Conservation (phyloP, 1,284 basidiomycete species). For the Irpex sp. region DNA sequence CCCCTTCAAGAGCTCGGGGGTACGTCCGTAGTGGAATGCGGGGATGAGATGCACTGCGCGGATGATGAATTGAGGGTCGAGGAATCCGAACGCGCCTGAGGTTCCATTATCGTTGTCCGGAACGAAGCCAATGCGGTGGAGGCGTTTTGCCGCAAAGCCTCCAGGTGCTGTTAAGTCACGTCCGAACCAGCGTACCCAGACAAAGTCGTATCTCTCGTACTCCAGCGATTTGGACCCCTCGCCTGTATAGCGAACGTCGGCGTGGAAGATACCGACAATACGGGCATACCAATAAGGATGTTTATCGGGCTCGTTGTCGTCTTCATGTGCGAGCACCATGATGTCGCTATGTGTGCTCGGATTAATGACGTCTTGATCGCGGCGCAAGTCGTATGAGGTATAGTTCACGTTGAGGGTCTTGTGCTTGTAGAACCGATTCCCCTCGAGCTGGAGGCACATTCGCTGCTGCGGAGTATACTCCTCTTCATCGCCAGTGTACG, state of each 20-base stretch:
- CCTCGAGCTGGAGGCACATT: constrained; percentile 14
- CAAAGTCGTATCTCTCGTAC: constrained; percentile 18
- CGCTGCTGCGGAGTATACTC: constrained; percentile 1
- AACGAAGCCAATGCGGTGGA: constrained; percentile 13
- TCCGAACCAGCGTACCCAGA: constrained; percentile 26
- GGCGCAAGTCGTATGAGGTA: constrained; percentile 30
- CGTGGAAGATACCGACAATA: constrained; percentile 30
- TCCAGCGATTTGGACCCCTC: constrained; percentile 6
- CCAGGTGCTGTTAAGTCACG: constrained; percentile 3
- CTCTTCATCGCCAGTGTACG: constrained; percentile 6
- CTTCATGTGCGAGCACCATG: constrained; percentile 23
- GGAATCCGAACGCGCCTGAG: constrained; percentile 19
- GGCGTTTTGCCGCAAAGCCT: constrained; percentile 10
- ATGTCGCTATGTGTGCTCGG: constrained; percentile 23
- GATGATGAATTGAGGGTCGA: constrained; percentile 21
- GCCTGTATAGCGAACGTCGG: constrained; percentile 9
- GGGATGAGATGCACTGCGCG: constrained; percentile 24
- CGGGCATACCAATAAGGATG: constrained; percentile 30
- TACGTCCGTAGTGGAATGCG: constrained; percentile 15
- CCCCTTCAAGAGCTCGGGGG: constrained; percentile 6
- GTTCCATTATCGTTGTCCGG: not conserved
- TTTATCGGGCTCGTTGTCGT: not conserved
- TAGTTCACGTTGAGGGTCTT: constrained; percentile 24
- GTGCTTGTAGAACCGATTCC: constrained; percentile 24
- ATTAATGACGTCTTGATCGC: constrained; percentile 33